Percentiles rank a stretch among this genome's conserved stretches.
phyloP scores from a whole-genome alignment of 2,329 filamentous ascomycete genomes.

The Pyrenophora graminea region DNA sequence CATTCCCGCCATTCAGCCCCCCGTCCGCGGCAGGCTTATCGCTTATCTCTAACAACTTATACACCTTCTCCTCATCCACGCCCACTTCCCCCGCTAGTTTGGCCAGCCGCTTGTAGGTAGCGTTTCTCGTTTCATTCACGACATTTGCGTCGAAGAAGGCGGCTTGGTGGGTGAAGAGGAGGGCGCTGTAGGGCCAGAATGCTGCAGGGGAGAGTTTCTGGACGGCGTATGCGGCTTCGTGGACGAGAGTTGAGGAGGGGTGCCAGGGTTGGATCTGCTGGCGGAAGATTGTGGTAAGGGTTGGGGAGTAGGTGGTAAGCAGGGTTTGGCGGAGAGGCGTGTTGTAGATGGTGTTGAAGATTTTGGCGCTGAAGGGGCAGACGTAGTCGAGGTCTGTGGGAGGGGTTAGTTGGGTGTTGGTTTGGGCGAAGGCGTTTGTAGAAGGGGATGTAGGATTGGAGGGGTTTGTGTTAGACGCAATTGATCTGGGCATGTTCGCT shows the following conservation, averaged over 20 bases:
- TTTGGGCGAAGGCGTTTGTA: too few species aligned
- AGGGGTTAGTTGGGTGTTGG: background rate
- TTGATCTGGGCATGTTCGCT: too few species aligned
- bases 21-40: constrained; percentile 70
- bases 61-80: constrained; percentile 71
- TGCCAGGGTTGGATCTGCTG: constrained; percentile 97
- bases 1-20: constrained; percentile 76
- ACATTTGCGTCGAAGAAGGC: constrained; percentile 84
- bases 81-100: constrained; percentile 72
- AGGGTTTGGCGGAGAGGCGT: constrained; percentile 66
- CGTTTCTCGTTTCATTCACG: constrained; percentile 81
- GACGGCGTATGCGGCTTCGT: constrained; percentile 85
- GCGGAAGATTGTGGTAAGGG: constrained; percentile 78
- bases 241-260: constrained; percentile 69
- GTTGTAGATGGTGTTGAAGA: constrained; percentile 77
- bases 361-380: constrained; percentile 75
- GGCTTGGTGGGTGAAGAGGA: constrained; percentile 70
- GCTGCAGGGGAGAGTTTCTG: constrained; percentile 68
- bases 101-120: constrained; percentile 79
- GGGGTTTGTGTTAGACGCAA: too few species aligned
- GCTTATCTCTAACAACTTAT: constrained; percentile 68
- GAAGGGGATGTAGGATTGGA: too few species aligned
- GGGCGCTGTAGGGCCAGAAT: constrained; percentile 79
- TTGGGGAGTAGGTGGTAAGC: constrained; percentile 62
- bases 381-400: constrained; percentile 81